phyloP scores from a whole-genome alignment of 2,329 filamentous ascomycete genomes.

The Aureobasidium mangrovei region DNA sequence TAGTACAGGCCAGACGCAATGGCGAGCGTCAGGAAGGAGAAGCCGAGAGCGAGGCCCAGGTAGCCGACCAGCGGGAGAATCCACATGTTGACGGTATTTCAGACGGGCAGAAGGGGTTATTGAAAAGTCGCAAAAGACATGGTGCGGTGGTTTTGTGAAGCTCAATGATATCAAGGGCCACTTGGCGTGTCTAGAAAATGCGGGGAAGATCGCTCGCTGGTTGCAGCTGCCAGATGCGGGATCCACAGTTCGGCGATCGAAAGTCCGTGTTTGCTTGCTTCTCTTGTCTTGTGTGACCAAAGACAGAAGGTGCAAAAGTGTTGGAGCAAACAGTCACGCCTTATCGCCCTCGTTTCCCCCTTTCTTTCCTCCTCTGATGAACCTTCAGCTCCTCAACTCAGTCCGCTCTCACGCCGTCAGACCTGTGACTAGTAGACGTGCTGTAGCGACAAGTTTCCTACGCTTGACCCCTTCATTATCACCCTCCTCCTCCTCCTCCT shows the following conservation, averaged over 20 bases:
- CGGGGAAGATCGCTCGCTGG: not conserved
- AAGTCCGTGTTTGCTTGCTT: not conserved
- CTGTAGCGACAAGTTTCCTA: not conserved
- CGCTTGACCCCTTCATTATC: not conserved
- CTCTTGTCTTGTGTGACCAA: slow-evolving; percentile 5
- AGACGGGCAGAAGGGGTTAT: not conserved
- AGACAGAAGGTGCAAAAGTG: slow-evolving; percentile 8
- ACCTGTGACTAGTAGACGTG: slow-evolving; percentile 8
- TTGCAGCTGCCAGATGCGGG: not conserved
- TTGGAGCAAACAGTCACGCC: not conserved
- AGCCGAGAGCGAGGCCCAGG: slow-evolving; percentile 75
- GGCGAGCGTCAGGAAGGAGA: slow-evolving; percentile 86
- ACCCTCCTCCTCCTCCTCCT: slow-evolving; percentile 5
- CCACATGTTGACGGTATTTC: slow-evolving; percentile 62
- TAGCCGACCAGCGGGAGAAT: slow-evolving; percentile 89
- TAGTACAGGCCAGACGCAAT: slow-evolving; percentile 99
- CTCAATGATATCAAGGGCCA: not conserved
- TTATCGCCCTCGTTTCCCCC: slow-evolving; percentile 2
- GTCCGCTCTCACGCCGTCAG: slow-evolving; percentile 12
- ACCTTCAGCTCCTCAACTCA: slow-evolving; percentile 8
- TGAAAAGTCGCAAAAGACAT: too few species aligned
- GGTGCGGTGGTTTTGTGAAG: too few species aligned
- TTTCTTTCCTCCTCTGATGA: slow-evolving; percentile 6
- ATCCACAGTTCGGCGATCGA: slow-evolving; percentile 6
- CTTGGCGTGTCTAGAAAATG: not conserved